Evolutionary conservation across 2,329 filamentous ascomycete genomes (phyloP), one percentile per base, ranked within the genome.

Genomic region (Claviceps humidiphila): DNA sequence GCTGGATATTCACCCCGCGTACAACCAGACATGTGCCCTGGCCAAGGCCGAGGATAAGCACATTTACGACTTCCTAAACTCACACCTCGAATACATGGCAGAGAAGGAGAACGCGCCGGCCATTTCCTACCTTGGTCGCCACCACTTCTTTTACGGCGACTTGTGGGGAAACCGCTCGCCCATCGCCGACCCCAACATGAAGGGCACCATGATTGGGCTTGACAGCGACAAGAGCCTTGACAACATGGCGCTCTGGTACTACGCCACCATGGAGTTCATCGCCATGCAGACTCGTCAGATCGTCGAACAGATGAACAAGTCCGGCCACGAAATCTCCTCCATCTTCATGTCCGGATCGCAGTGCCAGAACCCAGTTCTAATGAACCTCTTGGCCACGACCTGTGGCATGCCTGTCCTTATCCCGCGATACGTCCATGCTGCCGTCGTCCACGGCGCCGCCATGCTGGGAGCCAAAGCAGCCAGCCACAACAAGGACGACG

Each of bases 341-440:
- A 95, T 98, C 69, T 98, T 97, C 80, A 97, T 98, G 93, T 95
- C 89, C 4, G 93, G 93, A 55, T 94, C 88, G 11, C 93, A 97
- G 68, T 98, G 93, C 74, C 90, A 96, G 70, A 98, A 98, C 68
- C 81, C 85, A 38, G 81, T 97, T 55, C 76, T 98, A 52, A 95
- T 98, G 84, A 78, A 82, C 53, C 80, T 98, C 16, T 85, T 98
- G 60, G 89, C 93, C 14, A 93, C 90, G 0, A 86, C 85, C 0
- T 97, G 91, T 70, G 77, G 82, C 59, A 90, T 95, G 84, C 91
- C 91, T 1, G 91, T 98, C 20, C 74, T 96, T 40, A 95, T 97
- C 52, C 93, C 93, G 0, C 80, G 85, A 50, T 97, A 98, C 63
- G 89, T 96, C 54, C 87, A 95, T 64, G 91, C 91, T 1, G 93